phyloP scores from a whole-genome alignment of 2,329 filamentous ascomycete genomes.

The Pestalotiopsis sp. region DNA sequence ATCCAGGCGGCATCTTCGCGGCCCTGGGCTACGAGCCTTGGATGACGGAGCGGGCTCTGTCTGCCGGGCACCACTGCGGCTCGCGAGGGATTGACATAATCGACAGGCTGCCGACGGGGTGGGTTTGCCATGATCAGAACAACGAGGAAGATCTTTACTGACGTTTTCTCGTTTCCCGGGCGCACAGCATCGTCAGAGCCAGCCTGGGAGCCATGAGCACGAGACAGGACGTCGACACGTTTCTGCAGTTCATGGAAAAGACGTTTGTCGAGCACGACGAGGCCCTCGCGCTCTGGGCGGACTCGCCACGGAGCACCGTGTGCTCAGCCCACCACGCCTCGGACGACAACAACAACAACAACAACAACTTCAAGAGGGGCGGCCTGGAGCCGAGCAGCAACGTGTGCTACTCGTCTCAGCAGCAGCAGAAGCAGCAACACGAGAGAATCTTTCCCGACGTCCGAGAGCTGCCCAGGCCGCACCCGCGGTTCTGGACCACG shows the following conservation, averaged over 20 bases:
- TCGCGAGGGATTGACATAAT: slow-evolving; percentile 55
- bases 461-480: slow-evolving; percentile 16
- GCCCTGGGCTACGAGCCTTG: slow-evolving; percentile 52
- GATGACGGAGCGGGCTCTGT: slow-evolving; percentile 57
- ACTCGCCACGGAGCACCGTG: slow-evolving; percentile 3
- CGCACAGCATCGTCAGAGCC: slow-evolving; percentile 59
- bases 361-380: neutral
- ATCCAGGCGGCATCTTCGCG: slow-evolving; percentile 49
- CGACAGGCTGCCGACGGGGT: slow-evolving; percentile 57
- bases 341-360: neutral
- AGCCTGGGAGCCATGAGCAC: slow-evolving; percentile 67
- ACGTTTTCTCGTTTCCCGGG: neutral
- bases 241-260: slow-evolving; percentile 48
- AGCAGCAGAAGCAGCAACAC: neutral
- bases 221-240: slow-evolving; percentile 51
- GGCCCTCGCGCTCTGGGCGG: slow-evolving; percentile 12
- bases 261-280: slow-evolving; percentile 32
- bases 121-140: slow-evolving; percentile 21
- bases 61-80: slow-evolving; percentile 60
- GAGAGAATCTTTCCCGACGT: slow-evolving; percentile 11
- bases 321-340: neutral
- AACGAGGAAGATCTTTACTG: neutral
- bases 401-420: neutral
- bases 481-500: neutral
- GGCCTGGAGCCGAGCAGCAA: no score